Evolutionary conservation across 345 rosid genomes (phyloP), one percentile per base, ranked within the genome.

Genomic region (Raphanus raphanistrum): DNA sequence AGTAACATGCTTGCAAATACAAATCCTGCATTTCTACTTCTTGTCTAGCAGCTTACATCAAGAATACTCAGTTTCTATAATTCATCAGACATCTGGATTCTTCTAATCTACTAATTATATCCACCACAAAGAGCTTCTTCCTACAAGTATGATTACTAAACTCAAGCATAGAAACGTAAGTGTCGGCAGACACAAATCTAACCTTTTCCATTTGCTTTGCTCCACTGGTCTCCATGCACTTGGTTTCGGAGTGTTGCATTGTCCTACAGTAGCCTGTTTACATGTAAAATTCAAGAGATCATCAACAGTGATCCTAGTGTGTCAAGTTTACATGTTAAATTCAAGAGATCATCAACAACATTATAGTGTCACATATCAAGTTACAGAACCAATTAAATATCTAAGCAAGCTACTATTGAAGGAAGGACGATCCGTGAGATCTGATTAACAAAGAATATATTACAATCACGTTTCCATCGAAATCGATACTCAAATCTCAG

Each of bases 181-280:
- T 25, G 71, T 25, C 7, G 25, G 66, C 68, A 74, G 72, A 74
- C 31, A 43, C n/a, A 8, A 58, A 43, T 82, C 87, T 62, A 70
- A 96, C 99, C 99, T 93, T 84, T 88, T 86, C 99, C 99, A 96
- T 82, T 96, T 96, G 86, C 90, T 86, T 83, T 85, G 97, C 76
- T 96, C 97, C 4, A 91, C 93, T 15, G 97, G 97, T 71, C 87
- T 96, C 99, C 99, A 96, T 8, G 90, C 80, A 81, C 95, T 91
- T 15, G 99, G 99, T 80, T 93, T 96, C 0, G 97, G 84, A 36
- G 84, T 78, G 70, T 87, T 91, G 84, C 99, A 96, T 74, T 95
- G 93, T 77, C 99, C 99, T 45, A 86, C 75, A 21, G 89, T 88
- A 65, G 99, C 99, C 99, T 93, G 93, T 77, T 77, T 79, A 83